Base-by-base conservation (phyloP, 2,329 filamentous ascomycete species). In the Scleromitrula shiraiana region DNA sequence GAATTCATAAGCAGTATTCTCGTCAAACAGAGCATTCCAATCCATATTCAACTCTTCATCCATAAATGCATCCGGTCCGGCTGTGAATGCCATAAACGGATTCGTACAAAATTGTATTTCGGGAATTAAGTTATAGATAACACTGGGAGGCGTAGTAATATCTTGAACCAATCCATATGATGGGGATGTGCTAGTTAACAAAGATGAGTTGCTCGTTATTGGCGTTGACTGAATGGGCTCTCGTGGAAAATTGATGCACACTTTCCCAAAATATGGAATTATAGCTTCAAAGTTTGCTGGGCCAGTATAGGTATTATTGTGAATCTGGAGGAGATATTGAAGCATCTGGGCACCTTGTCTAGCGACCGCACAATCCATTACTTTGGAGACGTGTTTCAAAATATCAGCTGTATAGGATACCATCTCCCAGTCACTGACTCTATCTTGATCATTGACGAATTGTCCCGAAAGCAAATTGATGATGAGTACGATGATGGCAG, bases 241-340 rank as follows among this genome's bases (percentile, higher is more conserved):
- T 35, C 36, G 32, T 6, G 33, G 17, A 17, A 19, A 41, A 29
- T 40, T 39, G 30, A 57, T 57, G n/a, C 39, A 24, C 1, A 57
- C 50, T 23, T 52, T 71, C 19, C 74, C 68, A 61, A 72, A 71
- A 49, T 69, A 72, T 2, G 70, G 70, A 19, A 73, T 66, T 5
- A 66, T 65, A 15, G 70, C 64, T 54, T 69, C 68, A 53, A 65
- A 69, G 5, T 55, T 60, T 7, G 54, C 48, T 32, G 50, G 50
- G 12, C 50, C 49, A 19, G 52, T 41, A 55, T 54, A 62, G 47
- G 24, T 26, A 19, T 53, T 60, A 22, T 59, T 51, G 23, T 60
- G 52, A 8, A 55, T 55, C 40, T 52, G 54, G n/a, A 59, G 58
- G 2, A 73, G 62, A 35, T 65, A 62, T 36, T 70, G 65, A 4